A percentile compares a stretch with the other conserved stretches of the same genome.
These are phyloP conservation scores for Amanita muscaria DNA, from an alignment of 768 basidiomycete genomes.

Conservation along the genomic window DNA sequence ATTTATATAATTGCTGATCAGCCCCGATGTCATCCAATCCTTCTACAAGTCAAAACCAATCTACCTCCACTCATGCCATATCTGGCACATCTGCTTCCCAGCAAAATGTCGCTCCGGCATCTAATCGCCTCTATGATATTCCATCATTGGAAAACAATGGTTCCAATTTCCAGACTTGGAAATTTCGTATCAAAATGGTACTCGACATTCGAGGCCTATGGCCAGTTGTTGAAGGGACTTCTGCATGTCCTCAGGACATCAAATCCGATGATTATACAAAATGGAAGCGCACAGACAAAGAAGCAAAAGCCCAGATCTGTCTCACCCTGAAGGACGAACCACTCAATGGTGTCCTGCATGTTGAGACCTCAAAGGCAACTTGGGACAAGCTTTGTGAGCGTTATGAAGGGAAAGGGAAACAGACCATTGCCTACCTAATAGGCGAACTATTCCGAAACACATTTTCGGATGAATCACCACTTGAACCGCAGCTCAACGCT, in stretches of 20 bases:
- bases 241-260: no score
- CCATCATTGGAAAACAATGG: conserved; percentile 13
- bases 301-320: conserved; percentile 11
- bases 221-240: no score
- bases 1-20: no score
- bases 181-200: conserved; percentile 9
- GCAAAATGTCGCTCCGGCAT: neutral
- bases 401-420: conserved; percentile 13
- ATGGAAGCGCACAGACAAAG: conserved; percentile 3
- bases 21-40: neutral
- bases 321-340: conserved; percentile 14
- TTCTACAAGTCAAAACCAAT: neutral
- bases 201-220: neutral
- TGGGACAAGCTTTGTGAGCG: conserved; percentile 11
- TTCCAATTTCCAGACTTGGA: conserved; percentile 13
- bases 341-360: conserved; percentile 12
- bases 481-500: conserved; percentile 12
- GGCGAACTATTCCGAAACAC: conserved; percentile 10
- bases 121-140: conserved; percentile 12
- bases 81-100: neutral
- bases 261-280: no score
- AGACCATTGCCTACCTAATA: conserved; percentile 10
- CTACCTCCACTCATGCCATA: neutral
- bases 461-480: conserved; percentile 9
- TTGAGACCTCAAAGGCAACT: conserved; percentile 5